Conservation (phyloP, 208 protist species). For the Trypanosoma lewisi region DNA sequence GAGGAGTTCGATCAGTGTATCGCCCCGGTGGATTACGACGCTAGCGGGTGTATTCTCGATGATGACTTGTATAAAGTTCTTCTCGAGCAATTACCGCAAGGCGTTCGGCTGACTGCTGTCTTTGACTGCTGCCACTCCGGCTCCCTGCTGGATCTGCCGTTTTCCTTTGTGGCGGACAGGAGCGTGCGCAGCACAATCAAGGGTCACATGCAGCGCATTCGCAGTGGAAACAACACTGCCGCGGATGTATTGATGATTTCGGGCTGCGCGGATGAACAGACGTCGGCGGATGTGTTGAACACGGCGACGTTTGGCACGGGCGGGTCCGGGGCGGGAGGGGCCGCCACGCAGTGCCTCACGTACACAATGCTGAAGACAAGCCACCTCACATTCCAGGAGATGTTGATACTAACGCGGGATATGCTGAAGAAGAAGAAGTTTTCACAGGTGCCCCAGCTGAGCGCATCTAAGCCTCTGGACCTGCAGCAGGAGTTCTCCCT, state of each 20-base stretch:
- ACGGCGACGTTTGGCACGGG: conserved; percentile 47
- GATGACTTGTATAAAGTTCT: conserved; percentile 72
- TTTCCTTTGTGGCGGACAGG: conserved; percentile 40
- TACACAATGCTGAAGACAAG: conserved; percentile 53
- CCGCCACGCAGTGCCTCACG: conserved; percentile 63
- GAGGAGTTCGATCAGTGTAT: conserved; percentile 82
- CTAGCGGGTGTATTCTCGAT: conserved; percentile 62
- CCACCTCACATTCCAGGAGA: conserved; percentile 29
- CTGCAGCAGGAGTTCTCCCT: conserved; percentile 51
- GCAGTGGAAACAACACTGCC: conserved; percentile 43
- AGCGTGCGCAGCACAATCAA: conserved; percentile 11
- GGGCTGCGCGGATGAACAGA: conserved; percentile 63
- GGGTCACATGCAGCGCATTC: conserved; percentile 68
- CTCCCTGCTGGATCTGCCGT: conserved; percentile 80
- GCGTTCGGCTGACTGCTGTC: conserved; percentile 66
- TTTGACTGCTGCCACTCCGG: conserved; percentile 92
- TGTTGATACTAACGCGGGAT: conserved; percentile 56
- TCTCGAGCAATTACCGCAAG: conserved; percentile 37
- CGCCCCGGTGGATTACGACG: conserved; percentile 60
- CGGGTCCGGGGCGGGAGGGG: conserved; percentile 52
- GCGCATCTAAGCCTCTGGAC: conserved; percentile 60
- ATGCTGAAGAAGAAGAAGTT: conserved; percentile 57
- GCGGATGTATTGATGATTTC: conserved; percentile 70
- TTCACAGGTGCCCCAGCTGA: conserved; percentile 72
- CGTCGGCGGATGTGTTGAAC: conserved; percentile 61